Conservation (phyloP, 805 yeast genomes). For the Schizosaccharomyces octosporus region DNA sequence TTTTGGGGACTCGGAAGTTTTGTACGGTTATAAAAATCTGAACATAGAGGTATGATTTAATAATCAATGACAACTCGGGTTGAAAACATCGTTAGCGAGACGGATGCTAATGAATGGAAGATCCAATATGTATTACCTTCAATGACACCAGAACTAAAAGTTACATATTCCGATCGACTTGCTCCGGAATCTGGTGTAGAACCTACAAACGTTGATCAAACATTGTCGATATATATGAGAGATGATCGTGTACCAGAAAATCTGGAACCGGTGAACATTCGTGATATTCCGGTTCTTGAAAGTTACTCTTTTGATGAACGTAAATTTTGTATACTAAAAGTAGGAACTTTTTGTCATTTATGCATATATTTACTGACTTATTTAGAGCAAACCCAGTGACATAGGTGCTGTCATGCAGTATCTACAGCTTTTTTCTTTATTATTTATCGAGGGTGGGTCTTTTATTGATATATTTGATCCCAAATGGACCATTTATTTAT, state of each 20-base stretch:
- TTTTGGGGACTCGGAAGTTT: conserved; percentile 72
- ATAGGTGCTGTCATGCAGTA: conserved; percentile 36
- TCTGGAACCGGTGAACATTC: background rate
- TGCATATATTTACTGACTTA: conserved; percentile 3
- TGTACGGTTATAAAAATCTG: conserved; percentile 52
- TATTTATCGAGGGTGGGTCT: conserved; percentile 85
- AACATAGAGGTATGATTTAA: background rate
- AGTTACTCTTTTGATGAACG: background rate
- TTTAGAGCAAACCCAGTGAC: conserved; percentile 18
- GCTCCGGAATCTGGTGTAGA: background rate
- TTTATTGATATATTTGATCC: conserved; percentile 55
- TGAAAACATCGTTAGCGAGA: background rate
- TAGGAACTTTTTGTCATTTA: background rate
- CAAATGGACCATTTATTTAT: conserved; percentile 54
- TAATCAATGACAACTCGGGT: background rate
- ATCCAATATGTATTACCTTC: background rate
- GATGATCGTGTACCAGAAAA: background rate
- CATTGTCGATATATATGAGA: background rate
- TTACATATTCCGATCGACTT: background rate
- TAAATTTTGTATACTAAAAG: background rate
- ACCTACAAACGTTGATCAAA: background rate
- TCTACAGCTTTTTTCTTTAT: conserved; percentile 52
- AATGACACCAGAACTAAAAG: background rate
- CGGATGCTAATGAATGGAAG: background rate
- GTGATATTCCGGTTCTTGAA: background rate